phyloP scores from a whole-genome alignment of 2,329 filamentous ascomycete species.

The Ophiocordyceps polyrhachis-furcata region DNA sequence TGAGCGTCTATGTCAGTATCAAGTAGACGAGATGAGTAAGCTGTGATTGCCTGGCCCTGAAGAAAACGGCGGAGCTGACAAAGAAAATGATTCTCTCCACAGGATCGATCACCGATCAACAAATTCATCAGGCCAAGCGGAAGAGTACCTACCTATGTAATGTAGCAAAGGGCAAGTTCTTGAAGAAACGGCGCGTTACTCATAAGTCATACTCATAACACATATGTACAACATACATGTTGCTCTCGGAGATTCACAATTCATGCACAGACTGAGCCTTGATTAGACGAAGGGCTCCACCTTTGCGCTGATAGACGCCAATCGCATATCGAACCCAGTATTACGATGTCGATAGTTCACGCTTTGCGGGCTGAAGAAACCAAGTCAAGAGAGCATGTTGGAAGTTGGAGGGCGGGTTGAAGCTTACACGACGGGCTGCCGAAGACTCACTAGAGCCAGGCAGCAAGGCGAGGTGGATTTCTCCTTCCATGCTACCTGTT shows the following conservation, averaged over 20 bases:
- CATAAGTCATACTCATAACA: not conserved
- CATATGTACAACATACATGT: too few relatives aligned
- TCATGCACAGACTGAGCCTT: not conserved
- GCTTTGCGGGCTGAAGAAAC: not conserved
- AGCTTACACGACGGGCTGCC: not conserved
- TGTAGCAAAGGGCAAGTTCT: not conserved
- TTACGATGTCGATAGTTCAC: not conserved
- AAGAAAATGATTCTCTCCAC: too few relatives aligned
- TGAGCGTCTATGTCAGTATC: too few relatives aligned
- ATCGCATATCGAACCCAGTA: not conserved
- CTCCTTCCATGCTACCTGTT: not conserved
- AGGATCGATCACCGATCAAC: too few relatives aligned
- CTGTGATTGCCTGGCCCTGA: too few relatives aligned
- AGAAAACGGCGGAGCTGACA: too few relatives aligned
- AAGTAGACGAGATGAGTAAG: too few relatives aligned
- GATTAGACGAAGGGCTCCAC: not conserved
- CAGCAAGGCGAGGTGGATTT: too few relatives aligned
- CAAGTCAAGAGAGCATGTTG: not conserved
- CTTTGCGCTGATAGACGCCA: not conserved
- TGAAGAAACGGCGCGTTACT: not conserved
- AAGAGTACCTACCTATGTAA: not conserved
- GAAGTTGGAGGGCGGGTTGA: not conserved
- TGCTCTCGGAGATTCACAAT: not conserved
- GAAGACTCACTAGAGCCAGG: too few relatives aligned
- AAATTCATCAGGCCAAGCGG: too few relatives aligned